Base-by-base conservation (phyloP, 768 basidiomycete genomes). In the Rhizopogon vinicolor region DNA sequence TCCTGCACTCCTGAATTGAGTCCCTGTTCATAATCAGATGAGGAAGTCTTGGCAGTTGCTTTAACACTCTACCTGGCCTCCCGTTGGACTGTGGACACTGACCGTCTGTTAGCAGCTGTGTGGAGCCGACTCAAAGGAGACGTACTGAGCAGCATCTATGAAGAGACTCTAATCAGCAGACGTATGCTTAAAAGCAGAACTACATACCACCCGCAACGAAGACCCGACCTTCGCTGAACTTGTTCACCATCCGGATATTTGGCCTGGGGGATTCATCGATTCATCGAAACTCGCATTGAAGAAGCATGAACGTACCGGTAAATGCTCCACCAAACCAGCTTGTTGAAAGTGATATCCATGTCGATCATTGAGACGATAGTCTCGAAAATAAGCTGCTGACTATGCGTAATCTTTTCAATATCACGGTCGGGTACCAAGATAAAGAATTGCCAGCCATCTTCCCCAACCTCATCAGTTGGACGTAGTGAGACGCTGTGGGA, bases 371-470 rank as follows among this genome's bases (percentile, higher is more conserved):
- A 57, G 19, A 58, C 52, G 5, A 61, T 56, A 13, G 59, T 59
- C 28, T 60, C 48, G 18, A 49, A 56, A 3, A 68, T 40, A 13
- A 42, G 60, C 8, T 68, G 64, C 1, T 59, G 59, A 39, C 61
- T 57, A 13, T 51, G 48, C 4, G 60, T 51, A 40, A 62, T 49
- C 31, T 62, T 40, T 13, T 49, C 43, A 50, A 58, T 62, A 31
- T 72, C 63, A n/a, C 68, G 57, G 9, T 66, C 54, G 0, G 45
- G 54, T 8, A 70, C 72, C 8, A 58, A 60, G 18, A 55, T 54
- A 31, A 71, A 56, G 40, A 72, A 71, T 52, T 62, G 67, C 54
- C 62, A 73, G 31, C 70, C 60, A 45, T 58, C 63, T 13, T 64
- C 63, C 3, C 66, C 65, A 41, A 53, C 19, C 44, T 53, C 42